Evolutionary conservation across 495 filamentous ascomycete genomes (phyloP), one percentile per base, ranked within the genome.

Genomic region (Penicillium steckii): DNA sequence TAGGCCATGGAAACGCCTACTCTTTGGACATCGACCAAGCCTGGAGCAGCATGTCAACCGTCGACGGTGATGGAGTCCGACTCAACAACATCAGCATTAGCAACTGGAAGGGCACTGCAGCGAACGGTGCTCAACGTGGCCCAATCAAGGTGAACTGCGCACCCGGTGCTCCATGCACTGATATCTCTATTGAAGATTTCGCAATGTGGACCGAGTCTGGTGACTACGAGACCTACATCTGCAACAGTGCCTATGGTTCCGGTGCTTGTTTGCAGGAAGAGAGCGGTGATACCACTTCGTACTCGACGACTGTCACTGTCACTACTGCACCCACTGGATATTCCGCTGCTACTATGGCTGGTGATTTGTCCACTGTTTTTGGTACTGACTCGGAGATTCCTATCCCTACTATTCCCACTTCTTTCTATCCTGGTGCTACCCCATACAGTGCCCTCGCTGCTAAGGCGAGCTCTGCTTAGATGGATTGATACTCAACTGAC

Each of bases 121-220:
- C 73, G 5, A 64, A 84, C 53, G 82, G 81, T 4, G 59, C 67
- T 10, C 27, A 62, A 25, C 73, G 79, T 5, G 77, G 78, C 0
- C 81, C 81, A 0, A 72, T 85, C 46, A 67, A 77, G 30, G 67
- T 78, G 9, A 69, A 70, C 47, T 81, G 76, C 30, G 59, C 74
- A 0, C 62, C 77, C 46, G 63, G 69, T 9, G 68, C 72, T 0
- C 82, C 82, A 12, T 80, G 81, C 63, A 78, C 69, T 4, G 77
- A 74, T 26, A 72, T 84, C 46, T 77, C 64, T 7, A 71, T 85
- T 46, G 56, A 67, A 13, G 74, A 83, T 53, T 79, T 84, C 43
- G 59, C 67, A n/a, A 81, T 86, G 73, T 84, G 81, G 82, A 85
- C 82, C 8, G 77, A 82, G 44, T 56, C 62, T 4, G 78, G 79